Base-by-base conservation (phyloP, 2,329 filamentous ascomycete genomes). In the Aspergillus aculeatinus region DNA sequence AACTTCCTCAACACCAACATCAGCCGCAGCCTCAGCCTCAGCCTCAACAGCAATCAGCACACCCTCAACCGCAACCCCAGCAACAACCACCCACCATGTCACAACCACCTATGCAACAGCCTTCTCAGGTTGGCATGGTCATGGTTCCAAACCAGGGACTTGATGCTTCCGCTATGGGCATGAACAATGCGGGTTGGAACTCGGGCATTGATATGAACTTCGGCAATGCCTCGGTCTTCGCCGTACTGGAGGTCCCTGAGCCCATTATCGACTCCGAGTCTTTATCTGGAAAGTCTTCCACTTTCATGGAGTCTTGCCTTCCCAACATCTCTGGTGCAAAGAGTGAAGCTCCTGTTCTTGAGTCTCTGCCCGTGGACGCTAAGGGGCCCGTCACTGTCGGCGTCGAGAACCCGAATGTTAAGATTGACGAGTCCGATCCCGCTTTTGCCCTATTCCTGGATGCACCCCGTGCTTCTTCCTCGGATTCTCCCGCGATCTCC, bases 91-190 rank as follows among this genome's bases (percentile, higher is more conserved):
- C 73, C n/a, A 55, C 65, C 69, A 78, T 67, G 56, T 74, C 75
- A 39, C 76, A 77, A 54, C 63, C 74, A 5, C 76, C 77, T 50
- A 67, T 74, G 69, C 61, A 88, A 65, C 88, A 90, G 72, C 89
- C 76, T 66, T 74, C 80, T 27, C 83, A 85, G 60, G 79, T 93
- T 65, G 88, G 88, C 70, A 90, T 96, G 84, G 86, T 89, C 60
- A 89, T 93, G 84, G 87, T 96, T 51, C 91, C 92, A 1, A 92
- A 96, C 77, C 87, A 90, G 67, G 82, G 80, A 55, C 82, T 92
- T 76, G 90, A 96, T 70, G 88, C 92, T 68, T 86, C 87, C 57
- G 85, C 89, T 77, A 83, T 95, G 68, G 84, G 85, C 68, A 75
- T 92, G 50, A 74, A 70, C 63, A 76, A 68, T 57, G 69, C 67